Conservation (phyloP, 805 yeast genomes). For the Metschnikowia rubicola region DNA sequence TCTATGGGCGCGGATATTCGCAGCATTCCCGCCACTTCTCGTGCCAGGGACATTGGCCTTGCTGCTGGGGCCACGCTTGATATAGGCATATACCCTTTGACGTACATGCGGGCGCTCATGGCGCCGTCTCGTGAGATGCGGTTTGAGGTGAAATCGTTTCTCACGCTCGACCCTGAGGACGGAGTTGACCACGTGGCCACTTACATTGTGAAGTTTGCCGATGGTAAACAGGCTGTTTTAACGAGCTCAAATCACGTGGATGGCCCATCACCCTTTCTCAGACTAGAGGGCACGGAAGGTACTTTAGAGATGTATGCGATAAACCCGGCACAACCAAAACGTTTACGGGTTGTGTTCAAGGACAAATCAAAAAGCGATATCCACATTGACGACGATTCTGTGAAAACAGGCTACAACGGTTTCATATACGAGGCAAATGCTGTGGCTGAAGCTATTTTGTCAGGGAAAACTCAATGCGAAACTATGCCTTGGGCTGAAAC, state of each 20-base stretch:
- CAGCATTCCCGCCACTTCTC: conserved; percentile 21
- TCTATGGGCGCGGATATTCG: conserved; percentile 29
- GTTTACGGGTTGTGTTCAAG: conserved; percentile 30
- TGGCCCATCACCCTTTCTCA: conserved; percentile 28
- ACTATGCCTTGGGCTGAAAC: conserved; percentile 45
- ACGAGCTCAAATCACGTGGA: conserved; percentile 26
- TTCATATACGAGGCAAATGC: conserved; percentile 57
- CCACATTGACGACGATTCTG: conserved; percentile 28
- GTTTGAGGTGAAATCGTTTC: conserved; percentile 28
- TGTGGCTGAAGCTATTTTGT: conserved; percentile 42
- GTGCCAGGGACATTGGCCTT: conserved; percentile 42
- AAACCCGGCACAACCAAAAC: conserved; percentile 33
- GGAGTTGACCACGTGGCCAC: conserved; percentile 43
- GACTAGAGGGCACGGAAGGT: conserved; percentile 35
- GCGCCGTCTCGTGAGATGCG: conserved; percentile 26
- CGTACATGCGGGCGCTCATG: conserved; percentile 41
- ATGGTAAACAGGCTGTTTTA: conserved; percentile 41
- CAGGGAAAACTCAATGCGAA: conserved; percentile 36
- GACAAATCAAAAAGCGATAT: conserved; percentile 21
- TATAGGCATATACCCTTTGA: conserved; percentile 51
- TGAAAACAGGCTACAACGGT: conserved; percentile 39
- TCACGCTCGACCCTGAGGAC: conserved; percentile 33
- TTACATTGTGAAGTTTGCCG: conserved; percentile 34
- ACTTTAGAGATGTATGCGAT: conserved; percentile 27
- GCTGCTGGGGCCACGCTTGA: conserved; percentile 60